These are phyloP conservation scores for Massariosphaeria phaeospora DNA, from an alignment of 495 filamentous ascomycete genomes.

Conservation along the genomic window DNA sequence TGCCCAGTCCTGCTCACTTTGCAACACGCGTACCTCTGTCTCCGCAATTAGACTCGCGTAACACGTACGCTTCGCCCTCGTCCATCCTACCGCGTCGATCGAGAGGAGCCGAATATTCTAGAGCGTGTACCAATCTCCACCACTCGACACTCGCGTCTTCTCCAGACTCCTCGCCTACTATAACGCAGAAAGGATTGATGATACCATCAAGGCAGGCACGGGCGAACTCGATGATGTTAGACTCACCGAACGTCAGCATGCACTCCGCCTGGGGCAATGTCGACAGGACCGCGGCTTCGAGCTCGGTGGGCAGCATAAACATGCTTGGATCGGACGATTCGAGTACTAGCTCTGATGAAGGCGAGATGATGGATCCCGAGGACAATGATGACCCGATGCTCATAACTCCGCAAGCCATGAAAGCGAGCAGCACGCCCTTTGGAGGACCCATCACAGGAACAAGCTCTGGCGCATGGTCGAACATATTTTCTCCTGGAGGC, in stretches of 20 bases:
- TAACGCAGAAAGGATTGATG: conserved; percentile 69
- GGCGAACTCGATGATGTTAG: conserved; percentile 43
- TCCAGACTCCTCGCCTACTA: conserved; percentile 92
- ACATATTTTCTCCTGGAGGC: conserved; percentile 60
- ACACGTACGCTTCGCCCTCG: conserved; percentile 76
- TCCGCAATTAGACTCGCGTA: conserved; percentile 76
- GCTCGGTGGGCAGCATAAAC: conserved; percentile 77
- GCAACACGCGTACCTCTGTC: conserved; percentile 68
- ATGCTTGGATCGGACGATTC: conserved; percentile 77
- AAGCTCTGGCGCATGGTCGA: conserved; percentile 40
- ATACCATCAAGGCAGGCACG: conserved; percentile 60
- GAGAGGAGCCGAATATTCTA: conserved; percentile 84
- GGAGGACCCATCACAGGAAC: conserved; percentile 10
- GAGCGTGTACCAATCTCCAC: conserved; percentile 89
- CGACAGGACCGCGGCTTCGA: conserved; percentile 72
- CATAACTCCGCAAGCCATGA: conserved; percentile 61
- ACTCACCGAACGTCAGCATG: conserved; percentile 43
- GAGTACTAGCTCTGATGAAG: conserved; percentile 65
- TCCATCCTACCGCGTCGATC: conserved; percentile 82
- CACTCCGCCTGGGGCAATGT: conserved; percentile 44
- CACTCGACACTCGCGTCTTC: conserved; percentile 90
- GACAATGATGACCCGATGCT: conserved; percentile 75
- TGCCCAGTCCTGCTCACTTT: conserved; percentile 51
- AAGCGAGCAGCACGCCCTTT: conserved; percentile 47
- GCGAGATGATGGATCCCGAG: conserved; percentile 70